Evolutionary conservation across 2,329 filamentous ascomycete species (phyloP).

Genomic region (Scedosporium apiospermum): DNA sequence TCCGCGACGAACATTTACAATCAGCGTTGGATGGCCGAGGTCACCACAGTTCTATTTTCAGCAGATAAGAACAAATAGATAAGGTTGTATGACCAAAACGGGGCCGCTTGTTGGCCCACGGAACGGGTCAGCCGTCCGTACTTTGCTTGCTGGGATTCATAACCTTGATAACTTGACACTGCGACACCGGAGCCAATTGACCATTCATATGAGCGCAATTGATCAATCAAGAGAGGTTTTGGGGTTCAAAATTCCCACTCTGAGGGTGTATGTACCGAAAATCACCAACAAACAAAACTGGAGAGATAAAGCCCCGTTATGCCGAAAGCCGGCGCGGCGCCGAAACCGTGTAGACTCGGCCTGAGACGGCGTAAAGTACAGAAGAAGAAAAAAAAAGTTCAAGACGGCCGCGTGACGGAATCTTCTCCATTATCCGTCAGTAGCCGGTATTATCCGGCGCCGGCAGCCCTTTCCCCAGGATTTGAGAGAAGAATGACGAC

Average conservation of each 20-base stretch:
- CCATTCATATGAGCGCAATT: background rate
- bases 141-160: too few species aligned
- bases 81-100: background rate
- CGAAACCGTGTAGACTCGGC: background rate
- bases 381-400: background rate
- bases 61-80: background rate
- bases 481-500: too few species aligned
- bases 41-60: too few species aligned
- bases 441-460: constrained; percentile 3
- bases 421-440: background rate
- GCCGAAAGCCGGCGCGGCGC: background rate
- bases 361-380: background rate
- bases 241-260: too few species aligned
- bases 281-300: background rate
- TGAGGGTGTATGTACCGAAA: background rate
- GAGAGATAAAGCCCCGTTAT: background rate
- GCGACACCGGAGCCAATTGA: background rate
- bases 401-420: background rate
- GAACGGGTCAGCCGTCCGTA: too few species aligned
- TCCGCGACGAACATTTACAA: too few species aligned
- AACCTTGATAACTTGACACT: background rate
- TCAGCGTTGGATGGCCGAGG: too few species aligned
- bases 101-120: too few species aligned
- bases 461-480: background rate
- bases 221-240: background rate